These are phyloP conservation scores for Sanguinoderma infundibulare DNA, from an alignment of 1,284 basidiomycete species.

Conservation along the genomic window DNA sequence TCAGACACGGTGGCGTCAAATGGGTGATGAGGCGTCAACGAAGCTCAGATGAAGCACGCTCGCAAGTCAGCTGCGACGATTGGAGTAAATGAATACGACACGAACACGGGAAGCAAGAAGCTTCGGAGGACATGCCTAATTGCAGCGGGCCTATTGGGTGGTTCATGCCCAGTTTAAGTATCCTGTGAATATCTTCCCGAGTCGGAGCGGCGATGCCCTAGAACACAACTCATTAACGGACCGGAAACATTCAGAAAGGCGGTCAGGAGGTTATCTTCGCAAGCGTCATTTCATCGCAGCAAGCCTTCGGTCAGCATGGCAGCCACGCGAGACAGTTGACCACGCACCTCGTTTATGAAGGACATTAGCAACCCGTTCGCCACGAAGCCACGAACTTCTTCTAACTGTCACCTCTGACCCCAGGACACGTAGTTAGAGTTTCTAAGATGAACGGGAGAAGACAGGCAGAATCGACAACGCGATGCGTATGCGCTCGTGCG, in stretches of 20 bases:
- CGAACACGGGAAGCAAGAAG: neutral
- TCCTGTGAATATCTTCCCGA: constrained; percentile 95
- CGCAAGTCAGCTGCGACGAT: constrained; percentile 75
- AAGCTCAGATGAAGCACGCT: constrained; percentile 34
- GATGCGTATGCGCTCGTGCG: constrained; percentile 79
- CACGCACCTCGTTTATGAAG: constrained; percentile 83
- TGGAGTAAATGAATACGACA: neutral
- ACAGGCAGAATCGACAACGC: neutral
- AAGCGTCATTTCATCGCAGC: constrained; percentile 73
- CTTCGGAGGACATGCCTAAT: constrained; percentile 54
- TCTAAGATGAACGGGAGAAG: neutral
- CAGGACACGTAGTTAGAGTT: neutral
- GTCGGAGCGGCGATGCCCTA: constrained; percentile 88
- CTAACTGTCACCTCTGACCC: constrained; percentile 80
- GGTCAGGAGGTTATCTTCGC: constrained; percentile 65
- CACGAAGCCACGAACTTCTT: constrained; percentile 92
- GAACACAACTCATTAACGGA: constrained; percentile 1
- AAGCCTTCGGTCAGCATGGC: constrained; percentile 2
- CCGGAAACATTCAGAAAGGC: neutral
- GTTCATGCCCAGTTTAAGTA: constrained; percentile 91
- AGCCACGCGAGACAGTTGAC: constrained; percentile 76
- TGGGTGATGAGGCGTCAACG: constrained; percentile 13
- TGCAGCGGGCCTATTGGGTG: constrained; percentile 95
- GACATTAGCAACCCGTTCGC: constrained; percentile 90
- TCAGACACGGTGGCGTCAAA: constrained; percentile 2